A percentile compares a stretch with the other conserved stretches of the same genome.
Conservation (phyloP, 306 rosid species). For the Astragalus membranaceus region DNA sequence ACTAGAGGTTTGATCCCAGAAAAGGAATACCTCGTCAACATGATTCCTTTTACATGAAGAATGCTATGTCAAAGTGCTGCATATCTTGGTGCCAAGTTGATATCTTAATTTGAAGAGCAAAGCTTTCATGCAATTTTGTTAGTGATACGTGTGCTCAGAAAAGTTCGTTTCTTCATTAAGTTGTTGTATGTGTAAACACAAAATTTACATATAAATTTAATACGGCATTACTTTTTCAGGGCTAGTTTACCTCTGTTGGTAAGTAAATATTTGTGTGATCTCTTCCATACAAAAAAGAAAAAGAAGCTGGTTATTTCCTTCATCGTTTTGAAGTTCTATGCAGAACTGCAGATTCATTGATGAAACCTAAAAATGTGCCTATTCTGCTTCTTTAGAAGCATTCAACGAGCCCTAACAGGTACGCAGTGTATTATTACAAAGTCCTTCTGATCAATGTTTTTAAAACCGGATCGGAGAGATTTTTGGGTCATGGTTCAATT, state of each 20-base stretch:
- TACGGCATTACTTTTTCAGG: neutral
- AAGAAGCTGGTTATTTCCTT: no score
- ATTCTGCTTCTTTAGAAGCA: no score
- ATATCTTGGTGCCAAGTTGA: neutral
- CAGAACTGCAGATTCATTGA: no score
- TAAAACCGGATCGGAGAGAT: no score
- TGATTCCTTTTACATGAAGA: constrained; percentile 8
- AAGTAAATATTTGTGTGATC: neutral
- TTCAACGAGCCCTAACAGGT: no score
- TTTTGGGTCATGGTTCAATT: no score
- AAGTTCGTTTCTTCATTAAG: neutral
- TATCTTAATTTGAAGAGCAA: constrained; percentile 16
- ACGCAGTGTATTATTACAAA: neutral
- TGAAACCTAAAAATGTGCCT: no score
- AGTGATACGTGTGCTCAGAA: neutral
- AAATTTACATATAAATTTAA: neutral
- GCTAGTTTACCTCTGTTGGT: neutral
- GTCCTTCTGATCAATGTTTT: neutral
- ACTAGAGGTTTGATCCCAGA: neutral
- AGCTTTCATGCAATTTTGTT: neutral
- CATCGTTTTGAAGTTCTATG: no score
- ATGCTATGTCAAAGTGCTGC: neutral
- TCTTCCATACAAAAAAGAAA: no score
- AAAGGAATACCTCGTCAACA: neutral
- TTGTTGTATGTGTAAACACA: constrained; percentile 1